These are phyloP conservation scores for Oxyria digyna DNA, from an alignment of 148 eudicot species.

Conservation along the genomic window DNA sequence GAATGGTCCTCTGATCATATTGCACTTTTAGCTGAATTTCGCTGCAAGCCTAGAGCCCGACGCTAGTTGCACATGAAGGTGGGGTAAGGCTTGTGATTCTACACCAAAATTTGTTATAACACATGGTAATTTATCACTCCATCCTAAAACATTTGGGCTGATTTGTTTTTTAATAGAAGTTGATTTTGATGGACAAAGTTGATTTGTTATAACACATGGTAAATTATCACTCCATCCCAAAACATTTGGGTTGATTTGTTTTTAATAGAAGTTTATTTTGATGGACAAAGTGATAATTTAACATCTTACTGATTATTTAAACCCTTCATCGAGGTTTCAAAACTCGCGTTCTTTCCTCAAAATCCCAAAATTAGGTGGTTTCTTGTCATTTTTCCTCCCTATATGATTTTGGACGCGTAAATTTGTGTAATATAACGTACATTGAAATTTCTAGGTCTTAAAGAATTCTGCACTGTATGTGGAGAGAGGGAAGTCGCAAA, in stretches of 20 bases:
- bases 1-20: constrained; percentile 90
- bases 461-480: neutral
- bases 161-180: too few species aligned
- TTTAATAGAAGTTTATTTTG: too few species aligned
- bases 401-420: neutral
- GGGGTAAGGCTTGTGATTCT: neutral
- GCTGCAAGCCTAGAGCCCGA: constrained; percentile 69
- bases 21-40: constrained; percentile 86
- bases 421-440: neutral
- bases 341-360: too few species aligned
- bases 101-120: neutral
- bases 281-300: too few species aligned
- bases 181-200: too few species aligned
- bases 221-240: too few species aligned
- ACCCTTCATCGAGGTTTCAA: too few species aligned
- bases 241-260: too few species aligned
- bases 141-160: neutral
- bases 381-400: neutral
- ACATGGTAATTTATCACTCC: neutral
- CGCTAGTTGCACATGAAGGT: constrained; percentile 26
- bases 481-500: neutral
- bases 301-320: too few species aligned
- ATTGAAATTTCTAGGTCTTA: neutral
- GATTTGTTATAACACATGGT: neutral
- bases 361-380: too few species aligned